Percentiles rank a stretch among this genome's conserved stretches.
Evolutionary conservation across 306 rosid species (phyloP).

Genomic region (Dalbergia cochinchinensis): DNA sequence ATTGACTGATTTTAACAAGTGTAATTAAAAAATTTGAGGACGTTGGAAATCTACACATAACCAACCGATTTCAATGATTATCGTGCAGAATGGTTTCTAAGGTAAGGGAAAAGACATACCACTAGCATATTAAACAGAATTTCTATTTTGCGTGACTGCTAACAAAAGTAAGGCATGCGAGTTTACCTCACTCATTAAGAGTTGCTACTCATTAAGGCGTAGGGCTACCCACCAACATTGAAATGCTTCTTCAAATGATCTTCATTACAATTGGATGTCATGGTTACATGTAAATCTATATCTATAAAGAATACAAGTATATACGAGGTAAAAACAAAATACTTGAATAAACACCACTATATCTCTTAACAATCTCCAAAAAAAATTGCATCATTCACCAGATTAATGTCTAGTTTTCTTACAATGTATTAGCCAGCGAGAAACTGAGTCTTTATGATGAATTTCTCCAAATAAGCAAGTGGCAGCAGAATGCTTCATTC

Average conservation of each 20-base stretch:
- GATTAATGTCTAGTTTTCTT: conserved; percentile 6
- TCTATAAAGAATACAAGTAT: conserved; percentile 16
- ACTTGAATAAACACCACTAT: conserved; percentile 25
- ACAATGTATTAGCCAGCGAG: conserved; percentile 16
- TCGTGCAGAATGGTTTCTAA: too few species aligned
- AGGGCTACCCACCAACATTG: too few species aligned
- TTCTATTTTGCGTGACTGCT: too few species aligned
- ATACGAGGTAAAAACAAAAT: conserved; percentile 2
- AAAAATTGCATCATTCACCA: conserved; percentile 36
- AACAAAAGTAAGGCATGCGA: too few species aligned
- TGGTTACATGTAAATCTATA: conserved; percentile 19
- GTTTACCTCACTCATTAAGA: too few species aligned
- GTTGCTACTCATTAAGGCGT: too few species aligned
- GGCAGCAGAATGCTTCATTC: conserved; percentile 28
- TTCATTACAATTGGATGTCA: not conserved
- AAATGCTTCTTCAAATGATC: conserved; percentile 10
- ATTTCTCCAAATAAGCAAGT: conserved; percentile 37
- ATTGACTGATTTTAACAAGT: too few species aligned
- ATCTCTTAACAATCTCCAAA: conserved; percentile 25
- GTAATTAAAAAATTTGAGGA: too few species aligned
- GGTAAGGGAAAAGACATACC: too few species aligned
- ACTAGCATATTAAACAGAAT: too few species aligned
- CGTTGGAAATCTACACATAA: too few species aligned
- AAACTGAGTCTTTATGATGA: conserved; percentile 28
- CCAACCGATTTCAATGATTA: too few species aligned